Conservation (phyloP, 140 eudicot genomes). For the Cichorium intybus region DNA sequence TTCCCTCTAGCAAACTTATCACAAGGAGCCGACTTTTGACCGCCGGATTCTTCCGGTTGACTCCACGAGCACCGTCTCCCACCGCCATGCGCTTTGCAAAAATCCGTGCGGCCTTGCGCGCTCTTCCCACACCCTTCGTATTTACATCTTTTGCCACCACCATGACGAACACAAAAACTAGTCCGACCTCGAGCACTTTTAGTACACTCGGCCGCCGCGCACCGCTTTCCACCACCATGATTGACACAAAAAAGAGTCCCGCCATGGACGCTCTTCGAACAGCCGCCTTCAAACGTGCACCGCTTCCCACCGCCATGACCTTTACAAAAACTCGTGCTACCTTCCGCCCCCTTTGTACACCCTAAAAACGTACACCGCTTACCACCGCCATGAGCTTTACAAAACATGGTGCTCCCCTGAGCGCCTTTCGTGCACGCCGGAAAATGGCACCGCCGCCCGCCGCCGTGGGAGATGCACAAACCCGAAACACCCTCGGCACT, state of each 20-base stretch:
- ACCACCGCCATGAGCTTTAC: conserved; percentile 95
- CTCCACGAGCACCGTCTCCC: conserved; percentile 83
- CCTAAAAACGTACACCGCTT: conserved; percentile 70
- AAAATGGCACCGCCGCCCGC: conserved; percentile 75
- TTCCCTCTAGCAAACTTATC: conserved; percentile 72
- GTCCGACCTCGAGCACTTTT: conserved; percentile 91
- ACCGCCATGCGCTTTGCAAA: conserved; percentile 93
- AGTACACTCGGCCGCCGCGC: conserved; percentile 58
- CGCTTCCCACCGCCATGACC: conserved; percentile 94
- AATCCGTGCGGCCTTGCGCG: conserved; percentile 91
- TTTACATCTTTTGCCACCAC: conserved; percentile 88
- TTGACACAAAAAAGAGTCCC: conserved; percentile 75
- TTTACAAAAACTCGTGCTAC: conserved; percentile 85
- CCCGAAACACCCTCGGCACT: conserved; percentile 80
- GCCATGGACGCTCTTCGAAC: conserved; percentile 81
- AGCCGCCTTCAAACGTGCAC: conserved; percentile 68
- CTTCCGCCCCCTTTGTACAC: conserved; percentile 91
- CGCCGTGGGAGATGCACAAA: conserved; percentile 85
- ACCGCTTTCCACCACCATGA: conserved; percentile 95
- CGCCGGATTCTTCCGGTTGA: conserved; percentile 31
- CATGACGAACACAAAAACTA: conserved; percentile 78
- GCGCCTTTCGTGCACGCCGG: conserved; percentile 76
- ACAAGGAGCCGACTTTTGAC: conserved; percentile 36
- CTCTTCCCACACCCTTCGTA: conserved; percentile 74
- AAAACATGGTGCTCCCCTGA: conserved; percentile 83